These are phyloP conservation scores for Xylariaceae sp. DNA, from an alignment of 2,329 filamentous ascomycete genomes.

Conservation along the genomic window DNA sequence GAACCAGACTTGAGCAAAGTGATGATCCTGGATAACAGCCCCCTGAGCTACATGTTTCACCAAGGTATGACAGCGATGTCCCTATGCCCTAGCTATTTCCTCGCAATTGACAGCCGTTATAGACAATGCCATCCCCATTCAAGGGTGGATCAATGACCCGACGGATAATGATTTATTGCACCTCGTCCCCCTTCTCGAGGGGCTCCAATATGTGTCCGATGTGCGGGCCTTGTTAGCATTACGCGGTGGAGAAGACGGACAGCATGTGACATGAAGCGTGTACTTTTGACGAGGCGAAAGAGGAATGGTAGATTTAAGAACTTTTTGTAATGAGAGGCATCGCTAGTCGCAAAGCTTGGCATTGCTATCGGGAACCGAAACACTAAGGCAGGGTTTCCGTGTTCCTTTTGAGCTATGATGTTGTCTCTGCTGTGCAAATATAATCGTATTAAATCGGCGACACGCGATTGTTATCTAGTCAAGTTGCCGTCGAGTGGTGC, in stretches of 20 bases:
- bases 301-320: constrained; percentile 12
- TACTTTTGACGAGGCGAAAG: constrained; percentile 1
- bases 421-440: no score
- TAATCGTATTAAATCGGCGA: no score
- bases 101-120: constrained; percentile 15
- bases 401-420: no score
- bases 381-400: no score
- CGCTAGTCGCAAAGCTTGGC: no score
- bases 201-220: constrained; percentile 93
- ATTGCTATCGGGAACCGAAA: no score
- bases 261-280: constrained; percentile 34
- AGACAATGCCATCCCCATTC: constrained; percentile 99
- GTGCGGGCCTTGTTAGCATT: constrained; percentile 86
- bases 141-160: constrained; percentile 98
- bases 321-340: no score
- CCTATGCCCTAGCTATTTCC: neutral
- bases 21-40: constrained; percentile 98
- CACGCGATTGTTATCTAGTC: no score
- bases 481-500: no score
- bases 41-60: constrained; percentile 96
- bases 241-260: constrained; percentile 76
- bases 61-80: constrained; percentile 66
- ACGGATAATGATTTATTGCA: constrained; percentile 95
- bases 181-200: constrained; percentile 87
- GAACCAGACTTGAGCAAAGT: constrained; percentile 97